These are phyloP conservation scores for Vanderwaltozyma verrucispora DNA, from an alignment of 805 yeast species.

Conservation along the genomic window DNA sequence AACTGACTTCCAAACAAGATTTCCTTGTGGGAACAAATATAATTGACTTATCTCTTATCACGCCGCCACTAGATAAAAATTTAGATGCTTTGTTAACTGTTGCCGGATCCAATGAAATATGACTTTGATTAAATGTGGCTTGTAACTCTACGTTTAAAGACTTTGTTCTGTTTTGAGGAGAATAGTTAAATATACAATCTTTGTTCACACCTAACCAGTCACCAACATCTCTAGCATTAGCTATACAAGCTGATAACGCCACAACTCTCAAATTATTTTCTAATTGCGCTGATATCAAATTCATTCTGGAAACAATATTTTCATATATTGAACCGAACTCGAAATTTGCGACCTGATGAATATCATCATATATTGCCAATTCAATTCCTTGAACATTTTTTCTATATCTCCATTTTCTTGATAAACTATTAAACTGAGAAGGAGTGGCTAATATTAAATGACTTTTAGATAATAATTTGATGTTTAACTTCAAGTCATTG, in stretches of 20 bases:
- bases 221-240: conserved; percentile 68
- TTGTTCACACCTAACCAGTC: conserved; percentile 77
- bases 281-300: conserved; percentile 58
- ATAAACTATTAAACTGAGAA: conserved; percentile 56
- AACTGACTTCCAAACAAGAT: conserved; percentile 43
- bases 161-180: conserved; percentile 46
- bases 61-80: not conserved
- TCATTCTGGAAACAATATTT: conserved; percentile 54
- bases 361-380: conserved; percentile 61
- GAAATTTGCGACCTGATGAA: conserved; percentile 55
- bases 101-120: conserved; percentile 32
- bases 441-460: conserved; percentile 76
- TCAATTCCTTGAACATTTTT: conserved; percentile 59
- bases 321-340: conserved; percentile 57
- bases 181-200: conserved; percentile 55
- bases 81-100: conserved; percentile 42
- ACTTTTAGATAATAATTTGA: conserved; percentile 43
- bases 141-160: conserved; percentile 52
- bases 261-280: conserved; percentile 50
- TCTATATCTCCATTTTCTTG: conserved; percentile 78
- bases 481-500: conserved; percentile 41
- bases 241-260: conserved; percentile 58
- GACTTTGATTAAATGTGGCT: conserved; percentile 33
- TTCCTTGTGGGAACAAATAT: conserved; percentile 42
- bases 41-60: no score